These are phyloP conservation scores for Geotrichum cucujoidarum DNA, from an alignment of 1,139 yeast genomes.

Conservation along the genomic window DNA sequence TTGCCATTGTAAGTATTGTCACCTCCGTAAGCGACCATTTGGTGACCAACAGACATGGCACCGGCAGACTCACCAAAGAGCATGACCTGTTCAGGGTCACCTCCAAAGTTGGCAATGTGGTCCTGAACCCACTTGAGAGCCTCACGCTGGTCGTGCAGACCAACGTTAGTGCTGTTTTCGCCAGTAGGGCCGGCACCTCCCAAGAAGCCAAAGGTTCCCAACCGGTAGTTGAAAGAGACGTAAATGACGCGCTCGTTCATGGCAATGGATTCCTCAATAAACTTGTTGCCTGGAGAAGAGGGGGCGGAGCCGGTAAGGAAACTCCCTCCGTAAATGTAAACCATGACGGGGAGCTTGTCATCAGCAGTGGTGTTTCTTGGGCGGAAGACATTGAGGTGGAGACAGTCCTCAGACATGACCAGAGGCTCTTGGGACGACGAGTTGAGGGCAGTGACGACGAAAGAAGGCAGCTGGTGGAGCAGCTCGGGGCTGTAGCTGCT, in stretches of 20 bases:
- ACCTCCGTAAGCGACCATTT: conserved; percentile 29
- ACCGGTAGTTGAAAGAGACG: conserved; percentile 28
- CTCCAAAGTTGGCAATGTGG: conserved; percentile 39
- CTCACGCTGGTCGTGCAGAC: conserved; percentile 36
- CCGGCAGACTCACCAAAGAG: conserved; percentile 42
- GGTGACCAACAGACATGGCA: conserved; percentile 33
- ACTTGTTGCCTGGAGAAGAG: conserved; percentile 19
- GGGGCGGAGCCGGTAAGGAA: conserved; percentile 26
- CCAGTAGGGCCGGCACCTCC: conserved; percentile 24
- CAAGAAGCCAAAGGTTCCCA: conserved; percentile 34
- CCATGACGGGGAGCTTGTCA: conserved; percentile 27
- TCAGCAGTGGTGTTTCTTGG: conserved; percentile 19
- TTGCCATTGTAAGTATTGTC: conserved; percentile 22
- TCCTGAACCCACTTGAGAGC: conserved; percentile 40
- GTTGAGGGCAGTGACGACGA: too few relatives aligned
- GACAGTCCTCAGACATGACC: conserved; percentile 28
- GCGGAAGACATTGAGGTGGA: conserved; percentile 23
- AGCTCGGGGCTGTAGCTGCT: too few relatives aligned
- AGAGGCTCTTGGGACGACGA: too few relatives aligned
- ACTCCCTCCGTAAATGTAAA: conserved; percentile 36
- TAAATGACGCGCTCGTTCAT: conserved; percentile 23
- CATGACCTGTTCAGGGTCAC: conserved; percentile 37
- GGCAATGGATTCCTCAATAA: conserved; percentile 17
- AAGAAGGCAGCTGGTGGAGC: too few relatives aligned
- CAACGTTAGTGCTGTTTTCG: conserved; percentile 29